Percentiles rank a stretch among this genome's conserved stretches.
Conservation (phyloP, 73 alveolate species). For the Uronychia binucleata region DNA sequence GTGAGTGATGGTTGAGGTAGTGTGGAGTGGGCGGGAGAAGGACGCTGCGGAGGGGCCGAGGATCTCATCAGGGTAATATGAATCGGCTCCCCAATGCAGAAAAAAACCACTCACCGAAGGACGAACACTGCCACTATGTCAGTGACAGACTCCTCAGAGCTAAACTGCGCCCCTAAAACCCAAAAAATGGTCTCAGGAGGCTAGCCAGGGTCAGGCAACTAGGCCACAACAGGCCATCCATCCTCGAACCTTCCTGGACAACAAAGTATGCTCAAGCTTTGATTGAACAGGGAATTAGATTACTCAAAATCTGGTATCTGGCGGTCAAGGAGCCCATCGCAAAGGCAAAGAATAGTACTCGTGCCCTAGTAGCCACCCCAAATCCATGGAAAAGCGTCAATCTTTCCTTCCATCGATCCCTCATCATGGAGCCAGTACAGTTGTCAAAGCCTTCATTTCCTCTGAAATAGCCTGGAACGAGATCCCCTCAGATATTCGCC, state of each 20-base stretch:
- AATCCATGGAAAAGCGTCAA: background rate
- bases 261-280: background rate
- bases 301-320: background rate
- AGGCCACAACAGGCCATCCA: background rate
- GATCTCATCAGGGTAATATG: background rate
- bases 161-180: background rate
- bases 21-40: no score
- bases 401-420: background rate
- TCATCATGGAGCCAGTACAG: background rate
- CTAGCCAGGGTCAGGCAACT: background rate
- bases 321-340: background rate
- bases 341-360: background rate
- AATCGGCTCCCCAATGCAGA: background rate
- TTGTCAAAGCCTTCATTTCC: background rate
- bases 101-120: background rate
- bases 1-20: no score
- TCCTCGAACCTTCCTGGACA: background rate
- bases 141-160: background rate
- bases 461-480: background rate
- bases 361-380: no score
- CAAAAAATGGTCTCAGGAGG: background rate
- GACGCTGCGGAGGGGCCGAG: background rate
- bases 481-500: background rate
- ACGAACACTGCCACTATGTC: background rate
- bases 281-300: background rate